phyloP scores from a whole-genome alignment of 1,139 yeast genomes.

The Zygoascus hellenicus region DNA sequence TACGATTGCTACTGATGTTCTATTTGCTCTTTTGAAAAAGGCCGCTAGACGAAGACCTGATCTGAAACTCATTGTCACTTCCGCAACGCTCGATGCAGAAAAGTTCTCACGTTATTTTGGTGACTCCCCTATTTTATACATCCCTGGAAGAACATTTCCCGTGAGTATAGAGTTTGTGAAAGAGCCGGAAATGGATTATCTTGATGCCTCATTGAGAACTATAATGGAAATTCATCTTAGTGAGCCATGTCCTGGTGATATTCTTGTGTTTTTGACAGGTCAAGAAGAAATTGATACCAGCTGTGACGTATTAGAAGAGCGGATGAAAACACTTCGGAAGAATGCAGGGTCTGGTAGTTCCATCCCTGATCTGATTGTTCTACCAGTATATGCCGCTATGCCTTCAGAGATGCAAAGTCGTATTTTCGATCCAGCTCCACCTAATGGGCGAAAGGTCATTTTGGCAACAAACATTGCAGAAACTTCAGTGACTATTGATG shows the following conservation, averaged over 20 bases:
- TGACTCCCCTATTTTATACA: conserved; percentile 71
- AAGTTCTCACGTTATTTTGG: conserved; percentile 77
- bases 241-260: conserved; percentile 68
- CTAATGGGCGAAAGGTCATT: conserved; percentile 64
- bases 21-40: conserved; percentile 75
- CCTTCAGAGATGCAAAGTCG: conserved; percentile 69
- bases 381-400: conserved; percentile 83
- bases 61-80: conserved; percentile 73
- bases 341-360: conserved; percentile 41
- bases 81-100: conserved; percentile 85
- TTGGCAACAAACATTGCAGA: conserved; percentile 80
- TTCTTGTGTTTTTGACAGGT: conserved; percentile 80
- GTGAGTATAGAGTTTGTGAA: conserved; percentile 74
- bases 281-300: conserved; percentile 91
- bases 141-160: conserved; percentile 88
- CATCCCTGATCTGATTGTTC: conserved; percentile 59
- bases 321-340: conserved; percentile 49
- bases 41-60: conserved; percentile 69
- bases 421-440: conserved; percentile 71
- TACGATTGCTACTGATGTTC: conserved; percentile 87
- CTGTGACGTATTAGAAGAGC: conserved; percentile 65
- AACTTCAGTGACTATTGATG: conserved; percentile 76
- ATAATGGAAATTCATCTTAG: conserved; percentile 77
- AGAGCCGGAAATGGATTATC: conserved; percentile 80
- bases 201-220: conserved; percentile 74